These are phyloP conservation scores for Epipyxis sp. DNA, from an alignment of 108 stramenopile species.

Conservation along the genomic window DNA sequence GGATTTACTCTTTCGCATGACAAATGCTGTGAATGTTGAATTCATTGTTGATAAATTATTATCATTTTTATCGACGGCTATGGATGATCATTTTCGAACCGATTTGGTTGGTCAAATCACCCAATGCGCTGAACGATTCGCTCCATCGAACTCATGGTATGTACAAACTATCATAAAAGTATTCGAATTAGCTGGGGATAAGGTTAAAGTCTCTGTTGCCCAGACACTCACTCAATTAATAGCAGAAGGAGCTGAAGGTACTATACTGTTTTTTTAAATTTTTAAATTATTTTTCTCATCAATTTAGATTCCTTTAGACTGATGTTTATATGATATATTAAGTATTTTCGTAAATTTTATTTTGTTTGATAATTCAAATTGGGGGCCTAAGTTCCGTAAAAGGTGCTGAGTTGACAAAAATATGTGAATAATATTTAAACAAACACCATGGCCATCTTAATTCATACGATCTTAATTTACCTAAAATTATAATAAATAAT, in stretches of 20 bases:
- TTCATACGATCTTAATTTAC: too few relatives aligned
- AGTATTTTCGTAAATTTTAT: too few relatives aligned
- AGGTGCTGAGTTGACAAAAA: too few relatives aligned
- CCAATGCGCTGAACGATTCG: constrained; percentile 88
- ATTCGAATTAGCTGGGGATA: constrained; percentile 87
- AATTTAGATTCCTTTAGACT: too few relatives aligned
- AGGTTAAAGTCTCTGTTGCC: constrained; percentile 81
- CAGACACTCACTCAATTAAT: constrained; percentile 89
- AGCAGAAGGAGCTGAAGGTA: constrained; percentile 94
- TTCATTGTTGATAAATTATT: constrained; percentile 90
- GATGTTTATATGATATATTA: too few relatives aligned
- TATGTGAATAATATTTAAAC: too few relatives aligned
- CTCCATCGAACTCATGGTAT: constrained; percentile 92
- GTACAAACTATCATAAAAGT: constrained; percentile 72
- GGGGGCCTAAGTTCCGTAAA: too few relatives aligned
- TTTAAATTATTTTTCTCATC: too few relatives aligned
- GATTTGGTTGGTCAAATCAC: constrained; percentile 87
- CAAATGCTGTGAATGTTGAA: constrained; percentile 96
- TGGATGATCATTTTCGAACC: constrained; percentile 73
- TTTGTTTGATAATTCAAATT: too few relatives aligned
- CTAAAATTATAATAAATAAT: too few relatives aligned
- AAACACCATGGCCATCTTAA: too few relatives aligned
- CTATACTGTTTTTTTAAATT: too few relatives aligned
- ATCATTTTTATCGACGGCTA: constrained; percentile 72
- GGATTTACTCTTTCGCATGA: constrained; percentile 67